Evolutionary conservation across 2,329 filamentous ascomycete genomes (phyloP).

Genomic region (Coniochaeta sp.): DNA sequence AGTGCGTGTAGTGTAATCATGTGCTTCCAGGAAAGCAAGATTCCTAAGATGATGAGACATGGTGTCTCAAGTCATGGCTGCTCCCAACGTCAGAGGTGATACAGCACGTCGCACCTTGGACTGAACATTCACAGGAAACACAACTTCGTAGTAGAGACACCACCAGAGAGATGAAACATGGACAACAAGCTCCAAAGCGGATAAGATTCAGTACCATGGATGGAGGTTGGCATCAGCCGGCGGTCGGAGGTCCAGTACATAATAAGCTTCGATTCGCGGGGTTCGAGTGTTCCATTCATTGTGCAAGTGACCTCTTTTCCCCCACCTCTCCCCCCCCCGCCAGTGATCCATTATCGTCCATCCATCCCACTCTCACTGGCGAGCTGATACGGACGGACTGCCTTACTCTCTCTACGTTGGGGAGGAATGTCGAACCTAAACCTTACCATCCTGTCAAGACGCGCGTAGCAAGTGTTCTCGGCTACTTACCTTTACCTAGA

Average conservation of each 20-base stretch:
- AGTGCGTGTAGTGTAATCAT: not conserved
- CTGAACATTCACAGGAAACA: not conserved
- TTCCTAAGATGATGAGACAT: not conserved
- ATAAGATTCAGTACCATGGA: not conserved
- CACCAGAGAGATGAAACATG: not conserved
- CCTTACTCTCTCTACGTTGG: too few species aligned
- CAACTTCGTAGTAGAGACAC: not conserved
- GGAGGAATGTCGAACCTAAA: not conserved
- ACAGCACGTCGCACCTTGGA: not conserved
- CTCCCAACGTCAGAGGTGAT: not conserved
- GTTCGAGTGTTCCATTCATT: not conserved
- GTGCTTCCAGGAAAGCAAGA: not conserved
- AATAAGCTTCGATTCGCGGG: not conserved
- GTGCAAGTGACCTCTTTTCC: not conserved
- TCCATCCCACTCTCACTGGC: not conserved
- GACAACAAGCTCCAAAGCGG: not conserved
- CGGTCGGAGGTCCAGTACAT: not conserved
- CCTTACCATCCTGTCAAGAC: not conserved
- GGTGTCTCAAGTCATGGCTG: not conserved
- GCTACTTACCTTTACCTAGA: not conserved
- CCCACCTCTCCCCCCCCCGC: not conserved
- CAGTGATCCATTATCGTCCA: not conserved
- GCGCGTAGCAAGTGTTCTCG: not conserved
- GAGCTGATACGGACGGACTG: not conserved
- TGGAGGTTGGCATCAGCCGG: not conserved